Percentiles rank a stretch among this genome's conserved stretches.
Conservation (phyloP, 1,284 basidiomycete genomes). For the Papiliotrema laurentii region DNA sequence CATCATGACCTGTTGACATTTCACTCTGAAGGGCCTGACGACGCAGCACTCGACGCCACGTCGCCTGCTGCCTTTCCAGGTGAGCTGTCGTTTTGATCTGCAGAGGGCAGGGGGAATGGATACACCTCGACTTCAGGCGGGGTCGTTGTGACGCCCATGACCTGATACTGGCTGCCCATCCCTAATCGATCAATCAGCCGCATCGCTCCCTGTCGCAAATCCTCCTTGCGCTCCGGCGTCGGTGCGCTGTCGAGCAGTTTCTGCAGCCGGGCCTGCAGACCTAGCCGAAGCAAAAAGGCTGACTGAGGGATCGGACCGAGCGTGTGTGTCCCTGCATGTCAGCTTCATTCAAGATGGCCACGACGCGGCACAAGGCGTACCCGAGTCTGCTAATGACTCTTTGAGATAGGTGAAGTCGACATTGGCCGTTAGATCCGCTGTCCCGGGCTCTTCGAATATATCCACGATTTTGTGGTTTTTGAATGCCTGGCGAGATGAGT, state of each 20-base stretch:
- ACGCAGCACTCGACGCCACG: no score
- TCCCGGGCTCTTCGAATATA: constrained; percentile 77
- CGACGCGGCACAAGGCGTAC: no score
- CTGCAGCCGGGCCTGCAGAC: constrained; percentile 60
- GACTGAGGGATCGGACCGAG: constrained; percentile 67
- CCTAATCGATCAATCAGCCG: constrained; percentile 54
- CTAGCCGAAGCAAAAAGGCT: constrained; percentile 66
- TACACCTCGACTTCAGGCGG: constrained; percentile 36
- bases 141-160: constrained; percentile 50
- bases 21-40: no score
- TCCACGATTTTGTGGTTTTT: constrained; percentile 80
- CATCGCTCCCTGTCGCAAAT: constrained; percentile 50
- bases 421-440: constrained; percentile 88
- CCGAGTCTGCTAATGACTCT: constrained; percentile 65
- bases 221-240: constrained; percentile 51
- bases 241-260: constrained; percentile 54
- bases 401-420: constrained; percentile 89
- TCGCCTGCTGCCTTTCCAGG: no score
- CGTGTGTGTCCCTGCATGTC: constrained; percentile 45
- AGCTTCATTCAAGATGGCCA: no score
- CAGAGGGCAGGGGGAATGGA: constrained; percentile 37
- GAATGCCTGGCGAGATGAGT: constrained; percentile 63
- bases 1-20: no score
- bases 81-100: not conserved
- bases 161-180: constrained; percentile 58